Conservation (phyloP, 1,284 basidiomycete species). For the Ceratobasidium papillatum region DNA sequence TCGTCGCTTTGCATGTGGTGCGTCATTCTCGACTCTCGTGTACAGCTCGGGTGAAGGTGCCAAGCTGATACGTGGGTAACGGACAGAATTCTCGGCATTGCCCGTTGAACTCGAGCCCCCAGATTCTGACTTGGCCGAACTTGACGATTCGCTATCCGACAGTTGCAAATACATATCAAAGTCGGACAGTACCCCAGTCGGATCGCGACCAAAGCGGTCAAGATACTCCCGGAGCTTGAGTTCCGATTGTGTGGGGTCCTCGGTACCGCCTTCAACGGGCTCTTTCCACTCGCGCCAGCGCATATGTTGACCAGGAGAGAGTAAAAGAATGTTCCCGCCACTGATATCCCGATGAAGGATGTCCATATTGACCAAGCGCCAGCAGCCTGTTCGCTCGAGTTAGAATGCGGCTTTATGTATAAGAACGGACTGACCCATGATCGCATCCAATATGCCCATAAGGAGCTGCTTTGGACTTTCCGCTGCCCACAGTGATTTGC, state of each 20-base stretch:
- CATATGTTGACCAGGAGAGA: background rate
- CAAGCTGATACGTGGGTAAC: background rate
- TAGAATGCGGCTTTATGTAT: background rate
- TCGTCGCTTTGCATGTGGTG: background rate
- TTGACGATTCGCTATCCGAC: background rate
- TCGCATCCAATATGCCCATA: conserved; percentile 8
- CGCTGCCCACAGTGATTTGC: background rate
- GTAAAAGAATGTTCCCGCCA: conserved; percentile 21
- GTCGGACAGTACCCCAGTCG: conserved; percentile 13
- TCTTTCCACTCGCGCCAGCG: background rate
- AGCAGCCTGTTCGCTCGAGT: conserved; percentile 3
- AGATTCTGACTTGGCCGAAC: background rate
- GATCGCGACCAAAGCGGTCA: background rate
- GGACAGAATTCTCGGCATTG: background rate
- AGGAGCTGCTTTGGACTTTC: conserved; percentile 3
- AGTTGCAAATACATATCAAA: conserved; percentile 6
- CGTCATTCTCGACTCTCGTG: background rate
- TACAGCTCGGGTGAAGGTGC: background rate
- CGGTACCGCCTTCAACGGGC: background rate
- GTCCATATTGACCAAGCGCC: conserved; percentile 26
- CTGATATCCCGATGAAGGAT: conserved; percentile 33
- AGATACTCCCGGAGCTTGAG: background rate
- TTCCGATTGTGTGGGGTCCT: background rate
- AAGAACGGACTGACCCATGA: background rate
- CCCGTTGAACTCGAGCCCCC: background rate